Conservation (phyloP, 305 asterid genomes). For the Solanum aculeatissimum region DNA sequence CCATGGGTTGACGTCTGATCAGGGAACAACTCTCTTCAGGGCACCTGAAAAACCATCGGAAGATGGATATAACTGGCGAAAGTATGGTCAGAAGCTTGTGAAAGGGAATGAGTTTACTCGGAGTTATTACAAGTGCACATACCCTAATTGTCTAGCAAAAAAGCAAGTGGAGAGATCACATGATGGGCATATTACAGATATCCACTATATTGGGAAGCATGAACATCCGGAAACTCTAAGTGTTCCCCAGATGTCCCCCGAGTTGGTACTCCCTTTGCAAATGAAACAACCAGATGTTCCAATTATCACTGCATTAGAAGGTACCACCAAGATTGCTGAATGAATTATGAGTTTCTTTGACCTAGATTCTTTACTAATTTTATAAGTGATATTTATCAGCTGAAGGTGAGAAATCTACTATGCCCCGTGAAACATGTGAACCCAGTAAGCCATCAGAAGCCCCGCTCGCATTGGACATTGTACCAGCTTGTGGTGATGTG, state of each 20-base stretch:
- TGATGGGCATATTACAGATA: constrained; percentile 55
- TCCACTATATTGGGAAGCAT: constrained; percentile 67
- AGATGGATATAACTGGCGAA: constrained; percentile 95
- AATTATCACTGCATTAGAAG: constrained; percentile 24
- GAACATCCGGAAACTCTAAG: constrained; percentile 58
- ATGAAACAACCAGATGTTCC: constrained; percentile 23
- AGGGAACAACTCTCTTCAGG: constrained; percentile 25
- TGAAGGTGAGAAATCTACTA: constrained; percentile 8
- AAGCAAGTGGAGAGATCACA: constrained; percentile 81
- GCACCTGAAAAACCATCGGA: constrained; percentile 46
- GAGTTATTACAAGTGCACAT: constrained; percentile 88
- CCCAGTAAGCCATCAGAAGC: constrained; percentile 22
- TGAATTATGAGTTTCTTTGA: background rate
- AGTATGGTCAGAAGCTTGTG: constrained; percentile 92
- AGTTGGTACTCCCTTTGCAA: constrained; percentile 20
- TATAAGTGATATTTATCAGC: background rate
- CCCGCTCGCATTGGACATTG: constrained; percentile 16
- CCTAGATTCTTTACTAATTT: background rate
- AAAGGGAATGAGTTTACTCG: constrained; percentile 76
- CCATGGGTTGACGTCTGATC: constrained; percentile 32
- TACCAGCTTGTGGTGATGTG: constrained; percentile 21
- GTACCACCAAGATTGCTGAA: constrained; percentile 32
- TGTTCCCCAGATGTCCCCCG: constrained; percentile 25
- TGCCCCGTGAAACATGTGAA: constrained; percentile 19
- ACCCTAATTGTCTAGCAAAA: constrained; percentile 59